Evolutionary conservation across 176 grass and related monocot species (phyloP), one percentile per base, ranked within the genome.

Genomic region (Chloris gayana): DNA sequence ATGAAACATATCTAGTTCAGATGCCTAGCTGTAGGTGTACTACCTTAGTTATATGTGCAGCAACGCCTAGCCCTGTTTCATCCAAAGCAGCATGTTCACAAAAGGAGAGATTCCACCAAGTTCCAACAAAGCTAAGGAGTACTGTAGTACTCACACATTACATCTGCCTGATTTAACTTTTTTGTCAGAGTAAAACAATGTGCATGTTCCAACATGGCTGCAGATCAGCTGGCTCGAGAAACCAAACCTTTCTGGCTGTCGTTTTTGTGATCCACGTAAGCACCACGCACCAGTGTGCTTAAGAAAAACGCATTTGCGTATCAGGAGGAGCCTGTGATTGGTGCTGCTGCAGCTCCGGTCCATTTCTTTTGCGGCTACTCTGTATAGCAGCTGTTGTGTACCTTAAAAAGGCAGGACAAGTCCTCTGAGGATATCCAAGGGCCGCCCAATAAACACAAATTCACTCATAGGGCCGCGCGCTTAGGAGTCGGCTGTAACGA

Each of bases 111-210:
- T 82, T 82, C 79, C 72, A 53, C 39, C 84, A 76, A 76, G 72
- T 82, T 87, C 85, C 85, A 87, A 87, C 64, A 82, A 87, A 87
- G 30, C n/a, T 14, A 13, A 29, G 21, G 24, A 60, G n/a, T 62
- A 38, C 21, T 64, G n/a, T n/a, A n/a, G n/a, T n/a, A n/a, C n/a
- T n/a, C n/a, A n/a, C 60, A 53, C 34, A 69, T 47, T 67, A n/a
- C 42, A 44, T 64, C 57, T 85, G 5, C 58, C 1, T 8, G 1
- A 50, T 25, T 63, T 53, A 35, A 37, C n/a, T 50, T 70, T 86
- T 81, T 76, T 21, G 71, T 31, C 78, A 69, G 30, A 32, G 39
- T 27, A 75, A 45, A 44, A 44, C 73, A 77, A 68, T 70, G 63
- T 62, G 4, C 27, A 17, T 31, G 14, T 47, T 53, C 12, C 27